These are phyloP conservation scores for Helminthosporium solani DNA, from an alignment of 2,329 filamentous ascomycete species.

Conservation along the genomic window DNA sequence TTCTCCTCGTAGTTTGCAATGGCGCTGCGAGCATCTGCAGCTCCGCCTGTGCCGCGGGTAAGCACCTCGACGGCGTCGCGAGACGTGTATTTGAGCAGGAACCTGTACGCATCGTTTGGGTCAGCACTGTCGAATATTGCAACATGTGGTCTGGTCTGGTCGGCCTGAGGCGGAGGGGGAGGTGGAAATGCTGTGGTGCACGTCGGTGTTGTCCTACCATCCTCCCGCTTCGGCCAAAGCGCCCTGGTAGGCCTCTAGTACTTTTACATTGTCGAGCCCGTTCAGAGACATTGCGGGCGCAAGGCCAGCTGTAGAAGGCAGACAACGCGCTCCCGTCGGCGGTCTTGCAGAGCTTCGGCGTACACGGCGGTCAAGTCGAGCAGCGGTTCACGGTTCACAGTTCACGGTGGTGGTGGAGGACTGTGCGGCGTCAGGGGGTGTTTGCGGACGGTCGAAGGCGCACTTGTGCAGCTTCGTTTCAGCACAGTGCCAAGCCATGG, in stretches of 20 bases:
- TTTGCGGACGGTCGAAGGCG: neutral
- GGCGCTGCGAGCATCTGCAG: conserved; percentile 76
- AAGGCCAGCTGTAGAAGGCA: conserved; percentile 9
- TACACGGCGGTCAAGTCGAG: conserved; percentile 4
- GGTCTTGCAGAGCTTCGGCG: conserved; percentile 9
- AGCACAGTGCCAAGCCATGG: no score
- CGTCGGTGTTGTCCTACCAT: conserved; percentile 74
- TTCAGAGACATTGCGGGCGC: conserved; percentile 78
- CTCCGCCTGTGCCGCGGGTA: conserved; percentile 74
- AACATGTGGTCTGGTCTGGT: no score
- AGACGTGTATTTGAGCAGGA: conserved; percentile 85
- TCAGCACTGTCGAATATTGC: conserved; percentile 28
- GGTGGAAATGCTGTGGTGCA: conserved; percentile 5
- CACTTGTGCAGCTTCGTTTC: no score
- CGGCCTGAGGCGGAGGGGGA: no score
- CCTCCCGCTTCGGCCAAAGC: conserved; percentile 81
- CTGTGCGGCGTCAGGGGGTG: conserved; percentile 12
- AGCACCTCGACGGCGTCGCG: conserved; percentile 85
- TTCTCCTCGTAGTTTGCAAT: conserved; percentile 78
- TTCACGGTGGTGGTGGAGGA: no score
- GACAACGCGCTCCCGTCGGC: conserved; percentile 9
- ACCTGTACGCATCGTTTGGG: conserved; percentile 58
- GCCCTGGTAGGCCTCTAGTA: conserved; percentile 82
- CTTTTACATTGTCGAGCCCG: conserved; percentile 78
- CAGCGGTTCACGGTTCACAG: conserved; percentile 3